These are phyloP conservation scores for Ambrosia hybrid DNA, from an alignment of 140 eudicot genomes.

Conservation along the genomic window DNA sequence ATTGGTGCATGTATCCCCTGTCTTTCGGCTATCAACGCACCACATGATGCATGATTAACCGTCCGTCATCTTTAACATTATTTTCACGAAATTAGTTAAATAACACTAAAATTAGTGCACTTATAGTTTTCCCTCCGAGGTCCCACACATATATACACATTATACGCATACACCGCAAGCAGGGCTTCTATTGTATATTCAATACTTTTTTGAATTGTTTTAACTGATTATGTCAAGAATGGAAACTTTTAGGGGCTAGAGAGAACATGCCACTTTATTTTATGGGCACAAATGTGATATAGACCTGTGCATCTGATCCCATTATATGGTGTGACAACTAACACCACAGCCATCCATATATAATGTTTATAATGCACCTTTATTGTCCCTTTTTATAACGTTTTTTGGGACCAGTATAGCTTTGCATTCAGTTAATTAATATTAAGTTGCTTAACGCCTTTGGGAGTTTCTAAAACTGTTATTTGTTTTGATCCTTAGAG, in stretches of 20 bases:
- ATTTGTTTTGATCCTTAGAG: constrained; percentile 12
- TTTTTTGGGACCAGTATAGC: background rate
- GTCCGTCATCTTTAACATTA: too few species aligned
- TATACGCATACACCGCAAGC: too few species aligned
- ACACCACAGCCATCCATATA: background rate
- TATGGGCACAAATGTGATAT: background rate
- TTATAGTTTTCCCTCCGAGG: too few species aligned
- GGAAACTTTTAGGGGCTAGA: background rate
- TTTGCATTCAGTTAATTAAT: constrained; percentile 3
- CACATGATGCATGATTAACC: too few species aligned
- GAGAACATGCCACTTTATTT: constrained; percentile 6
- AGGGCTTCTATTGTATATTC: too few species aligned
- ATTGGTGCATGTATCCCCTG: too few species aligned
- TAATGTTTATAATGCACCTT: background rate
- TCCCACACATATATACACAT: too few species aligned
- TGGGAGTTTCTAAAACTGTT: background rate
- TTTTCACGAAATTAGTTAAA: too few species aligned
- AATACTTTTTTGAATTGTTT: background rate
- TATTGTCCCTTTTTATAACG: background rate
- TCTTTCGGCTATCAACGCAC: too few species aligned
- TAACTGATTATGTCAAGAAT: background rate
- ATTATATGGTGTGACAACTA: background rate
- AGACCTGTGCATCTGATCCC: background rate
- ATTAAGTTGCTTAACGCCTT: background rate
- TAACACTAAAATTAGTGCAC: too few species aligned